phyloP scores from a whole-genome alignment of 192 early-diverging fungal genomes.

The Entomortierella chlamydospora region DNA sequence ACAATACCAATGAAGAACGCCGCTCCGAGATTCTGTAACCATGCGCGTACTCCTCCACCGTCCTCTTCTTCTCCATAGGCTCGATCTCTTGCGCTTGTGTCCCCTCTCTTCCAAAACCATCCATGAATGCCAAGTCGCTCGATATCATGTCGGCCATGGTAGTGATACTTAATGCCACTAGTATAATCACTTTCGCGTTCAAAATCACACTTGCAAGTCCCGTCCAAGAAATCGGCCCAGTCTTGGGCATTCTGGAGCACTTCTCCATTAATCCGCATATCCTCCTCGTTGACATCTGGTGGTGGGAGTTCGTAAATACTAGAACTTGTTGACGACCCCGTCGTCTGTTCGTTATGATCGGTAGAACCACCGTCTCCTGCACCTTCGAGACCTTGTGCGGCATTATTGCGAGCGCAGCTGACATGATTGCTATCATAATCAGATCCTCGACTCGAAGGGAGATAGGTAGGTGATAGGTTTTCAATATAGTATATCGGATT shows the following conservation, averaged over 20 bases:
- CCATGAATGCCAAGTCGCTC: background rate
- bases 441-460: background rate
- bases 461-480: background rate
- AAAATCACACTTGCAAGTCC: background rate
- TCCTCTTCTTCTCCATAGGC: too few species aligned
- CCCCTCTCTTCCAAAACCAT: too few species aligned
- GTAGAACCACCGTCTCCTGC: background rate
- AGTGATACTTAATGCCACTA: background rate
- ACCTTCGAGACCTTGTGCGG: too few species aligned
- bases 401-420: too few species aligned
- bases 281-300: slow-evolving; percentile 2
- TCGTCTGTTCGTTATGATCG: too few species aligned
- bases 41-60: too few species aligned
- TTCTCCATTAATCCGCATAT: slow-evolving; percentile 14
- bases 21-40: background rate
- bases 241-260: background rate
- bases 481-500: background rate
- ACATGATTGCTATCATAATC: too few species aligned
- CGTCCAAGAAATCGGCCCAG: slow-evolving; percentile 5
- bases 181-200: background rate
- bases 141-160: background rate
- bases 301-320: background rate
- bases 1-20: background rate
- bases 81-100: too few species aligned
- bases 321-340: too few species aligned